These are phyloP conservation scores for Grosmannia clavigera DNA, from an alignment of 2,329 filamentous ascomycete species.

Conservation along the genomic window DNA sequence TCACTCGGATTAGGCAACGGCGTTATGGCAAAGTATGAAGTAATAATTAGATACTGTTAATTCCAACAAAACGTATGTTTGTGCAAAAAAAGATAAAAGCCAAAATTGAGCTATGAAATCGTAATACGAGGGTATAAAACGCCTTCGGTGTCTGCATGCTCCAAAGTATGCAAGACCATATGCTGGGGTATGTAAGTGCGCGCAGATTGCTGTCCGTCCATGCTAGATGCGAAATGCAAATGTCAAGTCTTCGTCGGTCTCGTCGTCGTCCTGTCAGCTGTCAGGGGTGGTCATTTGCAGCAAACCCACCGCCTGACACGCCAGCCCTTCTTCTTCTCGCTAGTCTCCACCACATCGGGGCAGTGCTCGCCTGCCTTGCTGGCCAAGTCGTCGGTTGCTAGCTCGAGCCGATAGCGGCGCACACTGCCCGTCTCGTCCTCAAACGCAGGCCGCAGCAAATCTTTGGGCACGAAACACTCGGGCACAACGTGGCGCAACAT, in stretches of 20 bases:
- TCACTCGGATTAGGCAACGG: no score
- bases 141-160: background rate
- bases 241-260: background rate
- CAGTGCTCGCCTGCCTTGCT: constrained; percentile 10
- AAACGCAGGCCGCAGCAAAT: constrained; percentile 38
- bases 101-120: background rate
- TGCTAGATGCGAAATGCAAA: background rate
- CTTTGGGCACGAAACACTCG: constrained; percentile 44
- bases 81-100: background rate
- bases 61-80: background rate
- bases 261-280: background rate
- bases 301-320: background rate
- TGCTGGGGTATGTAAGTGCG: background rate
- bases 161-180: background rate
- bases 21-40: no score
- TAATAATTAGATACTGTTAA: background rate
- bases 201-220: background rate
- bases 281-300: background rate
- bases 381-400: constrained; percentile 32
- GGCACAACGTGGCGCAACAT: constrained; percentile 44
- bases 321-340: constrained; percentile 1
- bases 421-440: constrained; percentile 53
- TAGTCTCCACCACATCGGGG: background rate
- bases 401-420: constrained; percentile 46
- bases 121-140: constrained; percentile 3